Evolutionary conservation across 441 rosid species (phyloP).

Genomic region (Melastoma candidum): DNA sequence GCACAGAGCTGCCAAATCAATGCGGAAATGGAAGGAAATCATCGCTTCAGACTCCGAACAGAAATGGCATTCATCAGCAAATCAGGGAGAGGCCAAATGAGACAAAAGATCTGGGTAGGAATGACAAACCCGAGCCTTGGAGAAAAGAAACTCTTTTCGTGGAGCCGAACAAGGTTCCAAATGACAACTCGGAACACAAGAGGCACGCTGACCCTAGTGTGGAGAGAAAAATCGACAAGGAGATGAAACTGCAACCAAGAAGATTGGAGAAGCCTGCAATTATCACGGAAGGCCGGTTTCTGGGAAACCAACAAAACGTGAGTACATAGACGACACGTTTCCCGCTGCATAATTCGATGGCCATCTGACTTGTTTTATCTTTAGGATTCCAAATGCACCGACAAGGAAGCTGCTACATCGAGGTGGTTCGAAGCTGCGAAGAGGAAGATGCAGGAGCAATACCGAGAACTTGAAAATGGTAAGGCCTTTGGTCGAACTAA

Average conservation of each 20-base stretch:
- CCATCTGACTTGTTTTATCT: constrained; percentile 7
- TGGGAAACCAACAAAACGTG: constrained; percentile 41
- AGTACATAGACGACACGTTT: constrained; percentile 18
- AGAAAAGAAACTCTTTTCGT: constrained; percentile 39
- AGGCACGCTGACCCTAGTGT: constrained; percentile 38
- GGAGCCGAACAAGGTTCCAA: constrained; percentile 38
- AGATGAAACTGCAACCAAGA: constrained; percentile 26
- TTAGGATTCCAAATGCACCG: constrained; percentile 44
- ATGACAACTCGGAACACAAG: constrained; percentile 31
- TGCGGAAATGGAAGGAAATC: constrained; percentile 28
- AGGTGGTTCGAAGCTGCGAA: constrained; percentile 49
- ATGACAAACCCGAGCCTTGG: constrained; percentile 25
- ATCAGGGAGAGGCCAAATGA: constrained; percentile 27
- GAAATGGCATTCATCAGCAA: constrained; percentile 24
- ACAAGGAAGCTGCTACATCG: constrained; percentile 28
- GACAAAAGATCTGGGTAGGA: constrained; percentile 17
- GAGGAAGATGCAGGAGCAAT: constrained; percentile 60
- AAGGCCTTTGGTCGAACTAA: too few relatives aligned
- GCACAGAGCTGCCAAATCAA: constrained; percentile 48
- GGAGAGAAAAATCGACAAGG: constrained; percentile 35
- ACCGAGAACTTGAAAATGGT: too few relatives aligned
- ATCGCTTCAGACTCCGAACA: constrained; percentile 23
- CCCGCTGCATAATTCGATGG: not conserved
- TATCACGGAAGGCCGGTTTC: constrained; percentile 43
- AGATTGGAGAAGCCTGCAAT: too few relatives aligned